Percentiles rank a stretch among this genome's conserved stretches.
Evolutionary conservation across 805 yeast genomes (phyloP).

Genomic region (Candida tibetensis): DNA sequence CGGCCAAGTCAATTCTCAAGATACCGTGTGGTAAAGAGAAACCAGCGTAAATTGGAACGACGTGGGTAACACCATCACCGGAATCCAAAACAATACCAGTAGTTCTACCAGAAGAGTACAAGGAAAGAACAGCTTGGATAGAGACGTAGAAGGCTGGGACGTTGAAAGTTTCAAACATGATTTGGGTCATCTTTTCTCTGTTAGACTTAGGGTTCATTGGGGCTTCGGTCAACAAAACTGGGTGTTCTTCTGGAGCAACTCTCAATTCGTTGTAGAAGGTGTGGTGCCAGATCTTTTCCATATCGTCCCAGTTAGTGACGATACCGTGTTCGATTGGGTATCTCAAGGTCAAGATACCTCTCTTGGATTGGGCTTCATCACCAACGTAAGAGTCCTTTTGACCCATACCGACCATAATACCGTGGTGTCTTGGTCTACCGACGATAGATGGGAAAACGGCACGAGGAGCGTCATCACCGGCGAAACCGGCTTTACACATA

Average conservation of each 20-base stretch:
- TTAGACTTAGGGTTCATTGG: conserved; percentile 99
- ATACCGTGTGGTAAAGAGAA: conserved; percentile 99
- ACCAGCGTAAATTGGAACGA: conserved; percentile 99
- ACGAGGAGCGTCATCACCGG: conserved; percentile 99
- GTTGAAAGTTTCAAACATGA: conserved; percentile 97
- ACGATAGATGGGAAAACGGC: conserved; percentile 99
- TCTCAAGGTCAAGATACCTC: conserved; percentile 98
- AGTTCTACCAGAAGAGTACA: conserved; percentile 99
- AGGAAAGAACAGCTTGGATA: conserved; percentile 96
- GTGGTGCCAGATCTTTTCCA: conserved; percentile 99
- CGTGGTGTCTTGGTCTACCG: conserved; percentile 99
- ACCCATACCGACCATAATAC: conserved; percentile 99
- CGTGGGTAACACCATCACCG: conserved; percentile 99
- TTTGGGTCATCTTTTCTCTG: conserved; percentile 99
- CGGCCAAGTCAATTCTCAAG: conserved; percentile 97
- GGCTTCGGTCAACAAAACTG: conserved; percentile 98
- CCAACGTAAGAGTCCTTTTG: conserved; percentile 99
- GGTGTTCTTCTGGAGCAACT: conserved; percentile 99
- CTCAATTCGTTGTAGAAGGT: conserved; percentile 99
- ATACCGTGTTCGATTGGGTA: conserved; percentile 99
- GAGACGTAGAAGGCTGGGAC: conserved; percentile 99
- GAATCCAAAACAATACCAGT: conserved; percentile 99
- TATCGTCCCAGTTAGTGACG: conserved; percentile 99
- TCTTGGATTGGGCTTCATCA: conserved; percentile 99
- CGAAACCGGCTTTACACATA: conserved; percentile 99